Base-by-base conservation (phyloP, 495 filamentous ascomycete genomes). In the Beverwykella pulmonaria region DNA sequence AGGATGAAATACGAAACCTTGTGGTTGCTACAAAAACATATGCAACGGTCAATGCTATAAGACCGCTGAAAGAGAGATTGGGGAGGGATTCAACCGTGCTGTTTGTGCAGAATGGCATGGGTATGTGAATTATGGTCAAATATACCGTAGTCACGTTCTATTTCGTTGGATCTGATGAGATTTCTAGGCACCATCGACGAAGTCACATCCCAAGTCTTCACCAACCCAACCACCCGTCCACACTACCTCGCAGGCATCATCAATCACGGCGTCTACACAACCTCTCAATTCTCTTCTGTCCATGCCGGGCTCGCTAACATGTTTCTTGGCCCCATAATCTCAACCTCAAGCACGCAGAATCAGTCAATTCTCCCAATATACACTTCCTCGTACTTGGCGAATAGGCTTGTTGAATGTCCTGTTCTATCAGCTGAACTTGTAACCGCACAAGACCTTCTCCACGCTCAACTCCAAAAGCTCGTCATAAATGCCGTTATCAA, bases 201-300 rank as follows among this genome's bases (percentile, higher is more conserved):
- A 49, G 57, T 50, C 15, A 58, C 22, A 14, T 8, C 14, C 3
- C 32, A 27, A 17, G 15, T 58, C 30, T 57, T 58, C 52, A 9
- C 22, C 3, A 2, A 55, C 2, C 30, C 61, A 17, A 1, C 25
- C 14, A 8, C 48, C 5, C 61, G 52, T 3, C 61, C 53, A 19
- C 6, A 47, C n/a, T 65, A 57, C 26, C 36, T 57, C 23, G 30
- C 53, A 1, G 61, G 52, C 34, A 65, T 65, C 26, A 17, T 65
- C 52, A 65, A 58, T 34, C 61, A 65, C 32, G 61, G 61, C n/a
- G 30, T 65, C n/a, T 65, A 65, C 27, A 19, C 50, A 10, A 65
- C 50, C 8, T 54, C 52, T 1, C 12, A 14, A 30, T 65, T 65
- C 44, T 57, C 61, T 23, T 48, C 27, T 27, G 53, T 58, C 14